A percentile compares a stretch with the other conserved stretches of the same genome.
These are phyloP conservation scores for Lecanoromycetidae sp. DNA, from an alignment of 2,329 filamentous ascomycete species.

Conservation along the genomic window DNA sequence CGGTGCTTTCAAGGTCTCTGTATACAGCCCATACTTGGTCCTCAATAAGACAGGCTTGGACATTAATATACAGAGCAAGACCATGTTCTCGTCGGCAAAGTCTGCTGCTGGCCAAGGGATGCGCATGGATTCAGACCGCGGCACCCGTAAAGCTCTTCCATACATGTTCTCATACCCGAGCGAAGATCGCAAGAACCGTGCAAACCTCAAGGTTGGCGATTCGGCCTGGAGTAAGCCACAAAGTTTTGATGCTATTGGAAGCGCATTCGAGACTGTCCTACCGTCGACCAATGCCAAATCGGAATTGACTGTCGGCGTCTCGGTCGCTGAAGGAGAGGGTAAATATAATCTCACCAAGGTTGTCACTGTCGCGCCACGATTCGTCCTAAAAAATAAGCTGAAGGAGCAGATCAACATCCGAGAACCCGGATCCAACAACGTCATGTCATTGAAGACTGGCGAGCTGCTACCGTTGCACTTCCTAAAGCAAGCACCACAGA, in stretches of 20 bases:
- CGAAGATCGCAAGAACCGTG: conserved; percentile 84
- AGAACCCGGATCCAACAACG: conserved; percentile 70
- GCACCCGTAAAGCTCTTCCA: conserved; percentile 62
- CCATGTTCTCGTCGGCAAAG: conserved; percentile 70
- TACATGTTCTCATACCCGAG: conserved; percentile 93
- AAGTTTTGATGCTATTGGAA: conserved; percentile 95
- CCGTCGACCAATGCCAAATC: conserved; percentile 57
- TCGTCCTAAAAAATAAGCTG: conserved; percentile 87
- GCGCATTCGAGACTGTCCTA: conserved; percentile 75
- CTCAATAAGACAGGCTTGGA: conserved; percentile 90
- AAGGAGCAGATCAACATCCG: conserved; percentile 79
- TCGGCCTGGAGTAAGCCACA: conserved; percentile 96
- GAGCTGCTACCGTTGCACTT: conserved; percentile 80
- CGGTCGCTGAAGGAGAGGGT: conserved; percentile 78
- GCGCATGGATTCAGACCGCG: conserved; percentile 38
- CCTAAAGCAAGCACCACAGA: conserved; percentile 67
- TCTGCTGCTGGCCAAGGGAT: conserved; percentile 71
- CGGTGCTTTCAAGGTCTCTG: conserved; percentile 87
- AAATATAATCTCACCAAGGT: conserved; percentile 98
- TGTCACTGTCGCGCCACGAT: conserved; percentile 82
- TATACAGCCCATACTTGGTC: conserved; percentile 90
- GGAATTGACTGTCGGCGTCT: conserved; percentile 86
- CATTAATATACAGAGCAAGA: conserved; percentile 77
- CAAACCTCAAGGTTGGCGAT: conserved; percentile 73
- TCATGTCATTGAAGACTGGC: conserved; percentile 64